phyloP scores from a whole-genome alignment of 768 basidiomycete genomes.

The Serendipita indica region DNA sequence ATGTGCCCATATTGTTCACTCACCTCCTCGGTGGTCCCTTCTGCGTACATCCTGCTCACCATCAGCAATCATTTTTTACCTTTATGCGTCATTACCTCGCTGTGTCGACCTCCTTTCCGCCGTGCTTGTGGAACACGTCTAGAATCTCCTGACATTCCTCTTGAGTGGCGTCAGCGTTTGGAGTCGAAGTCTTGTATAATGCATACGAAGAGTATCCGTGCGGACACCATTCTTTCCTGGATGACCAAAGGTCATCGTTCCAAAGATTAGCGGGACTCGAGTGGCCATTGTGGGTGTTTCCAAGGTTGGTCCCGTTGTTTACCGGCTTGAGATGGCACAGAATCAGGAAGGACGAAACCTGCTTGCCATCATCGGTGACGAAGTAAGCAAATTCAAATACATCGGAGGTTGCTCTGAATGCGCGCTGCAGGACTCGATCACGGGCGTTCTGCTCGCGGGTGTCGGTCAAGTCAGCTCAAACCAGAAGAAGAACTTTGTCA shows the following conservation, averaged over 20 bases:
- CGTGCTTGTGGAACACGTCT: conserved; percentile 29
- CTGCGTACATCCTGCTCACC: conserved; percentile 27
- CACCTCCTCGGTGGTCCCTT: conserved; percentile 42
- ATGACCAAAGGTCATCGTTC: conserved; percentile 35
- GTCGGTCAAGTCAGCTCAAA: conserved; percentile 81
- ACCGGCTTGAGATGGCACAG: conserved; percentile 8
- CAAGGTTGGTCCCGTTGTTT: no score
- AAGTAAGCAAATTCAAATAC: conserved; percentile 35
- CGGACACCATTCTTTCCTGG: conserved; percentile 30
- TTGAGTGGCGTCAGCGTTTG: conserved; percentile 16
- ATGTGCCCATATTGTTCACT: conserved; percentile 5
- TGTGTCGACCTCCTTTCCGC: conserved; percentile 36
- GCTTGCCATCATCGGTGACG: conserved; percentile 94
- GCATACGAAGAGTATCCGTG: conserved; percentile 14
- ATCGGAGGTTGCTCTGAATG: conserved; percentile 11
- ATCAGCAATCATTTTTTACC: not conserved
- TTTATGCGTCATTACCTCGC: conserved; percentile 19
- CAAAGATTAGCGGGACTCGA: conserved; percentile 29
- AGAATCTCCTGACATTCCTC: conserved; percentile 31
- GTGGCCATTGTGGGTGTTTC: conserved; percentile 21
- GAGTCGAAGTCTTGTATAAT: not conserved
- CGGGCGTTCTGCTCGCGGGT: conserved; percentile 87
- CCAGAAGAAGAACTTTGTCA: conserved; percentile 94
- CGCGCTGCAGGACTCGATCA: conserved; percentile 72
- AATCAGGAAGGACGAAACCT: conserved; percentile 37